These are phyloP conservation scores for Halophytophthora batemanensis DNA, from an alignment of 352 stramenopile genomes.

Conservation along the genomic window DNA sequence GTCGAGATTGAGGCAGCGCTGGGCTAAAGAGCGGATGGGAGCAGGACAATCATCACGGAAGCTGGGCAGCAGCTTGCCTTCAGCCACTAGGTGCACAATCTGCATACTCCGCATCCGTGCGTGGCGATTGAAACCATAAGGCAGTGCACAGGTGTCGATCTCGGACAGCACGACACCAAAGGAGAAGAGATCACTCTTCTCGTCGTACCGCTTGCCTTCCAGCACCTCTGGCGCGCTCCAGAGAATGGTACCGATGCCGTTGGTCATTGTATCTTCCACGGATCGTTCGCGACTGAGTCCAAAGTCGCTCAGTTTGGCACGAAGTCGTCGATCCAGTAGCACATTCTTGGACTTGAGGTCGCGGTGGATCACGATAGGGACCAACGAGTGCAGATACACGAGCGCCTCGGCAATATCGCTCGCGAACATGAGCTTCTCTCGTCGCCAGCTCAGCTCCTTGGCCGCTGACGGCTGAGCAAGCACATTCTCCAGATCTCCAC, in stretches of 20 bases:
- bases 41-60: slow-evolving; percentile 66
- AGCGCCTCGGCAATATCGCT: slow-evolving; percentile 67
- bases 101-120: slow-evolving; percentile 81
- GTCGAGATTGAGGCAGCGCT: slow-evolving; percentile 62
- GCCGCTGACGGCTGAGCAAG: slow-evolving; percentile 37
- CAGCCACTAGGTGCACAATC: slow-evolving; percentile 77
- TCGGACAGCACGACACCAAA: slow-evolving; percentile 73
- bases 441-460: slow-evolving; percentile 45
- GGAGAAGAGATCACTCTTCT: slow-evolving; percentile 78
- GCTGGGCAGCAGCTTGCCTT: slow-evolving; percentile 69
- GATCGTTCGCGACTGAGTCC: slow-evolving; percentile 63
- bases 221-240: slow-evolving; percentile 73
- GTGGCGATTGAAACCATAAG: slow-evolving; percentile 60
- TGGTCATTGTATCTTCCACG: slow-evolving; percentile 74
- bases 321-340: slow-evolving; percentile 52
- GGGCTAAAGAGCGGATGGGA: slow-evolving; percentile 48
- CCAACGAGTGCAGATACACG: slow-evolving; percentile 69
- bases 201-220: slow-evolving; percentile 70
- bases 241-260: slow-evolving; percentile 69
- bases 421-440: slow-evolving; percentile 57
- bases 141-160: slow-evolving; percentile 72
- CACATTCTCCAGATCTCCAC: slow-evolving; percentile 62
- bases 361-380: slow-evolving; percentile 64
- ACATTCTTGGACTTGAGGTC: slow-evolving; percentile 79
- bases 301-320: slow-evolving; percentile 75